phyloP scores from a whole-genome alignment of 768 basidiomycete genomes.

The Boletellus emodensis region DNA sequence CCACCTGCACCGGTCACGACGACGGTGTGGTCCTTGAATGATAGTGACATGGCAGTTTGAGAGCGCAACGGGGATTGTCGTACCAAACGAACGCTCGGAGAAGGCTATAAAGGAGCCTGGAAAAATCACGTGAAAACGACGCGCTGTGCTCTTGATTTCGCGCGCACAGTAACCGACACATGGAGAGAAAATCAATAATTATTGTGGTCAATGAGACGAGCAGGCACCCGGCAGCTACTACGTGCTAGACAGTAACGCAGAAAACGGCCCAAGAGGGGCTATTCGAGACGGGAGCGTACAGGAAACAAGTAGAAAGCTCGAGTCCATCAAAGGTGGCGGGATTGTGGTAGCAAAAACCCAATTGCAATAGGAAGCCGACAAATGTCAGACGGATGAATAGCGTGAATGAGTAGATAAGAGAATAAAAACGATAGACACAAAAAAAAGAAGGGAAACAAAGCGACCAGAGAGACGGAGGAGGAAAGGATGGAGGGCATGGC shows the following conservation, averaged over 20 bases:
- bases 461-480: conserved; percentile 13
- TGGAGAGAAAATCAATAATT: conserved; percentile 22
- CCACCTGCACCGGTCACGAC: conserved; percentile 95
- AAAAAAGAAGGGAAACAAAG: conserved; percentile 25
- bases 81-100: too few relatives aligned
- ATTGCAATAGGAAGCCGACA: conserved; percentile 27
- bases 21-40: conserved; percentile 87
- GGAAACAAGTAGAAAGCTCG: conserved; percentile 29
- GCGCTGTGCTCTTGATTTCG: neutral
- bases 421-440: conserved; percentile 27
- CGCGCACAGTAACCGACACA: neutral
- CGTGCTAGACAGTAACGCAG: conserved; percentile 32
- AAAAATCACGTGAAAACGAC: conserved; percentile 15
- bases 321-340: conserved; percentile 16
- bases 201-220: conserved; percentile 22
- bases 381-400: conserved; percentile 26
- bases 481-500: conserved; percentile 12
- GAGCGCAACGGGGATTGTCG: too few relatives aligned
- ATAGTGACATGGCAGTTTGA: conserved; percentile 45
- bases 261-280: conserved; percentile 23
- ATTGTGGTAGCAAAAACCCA: conserved; percentile 11
- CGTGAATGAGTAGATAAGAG: conserved; percentile 28
- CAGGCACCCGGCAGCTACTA: conserved; percentile 34
- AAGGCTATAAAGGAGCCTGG: neutral
- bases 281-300: conserved; percentile 29